Percentiles rank a stretch among this genome's conserved stretches.
phyloP scores from a whole-genome alignment of 2,329 filamentous ascomycete genomes.

The Scedosporium boydii region DNA sequence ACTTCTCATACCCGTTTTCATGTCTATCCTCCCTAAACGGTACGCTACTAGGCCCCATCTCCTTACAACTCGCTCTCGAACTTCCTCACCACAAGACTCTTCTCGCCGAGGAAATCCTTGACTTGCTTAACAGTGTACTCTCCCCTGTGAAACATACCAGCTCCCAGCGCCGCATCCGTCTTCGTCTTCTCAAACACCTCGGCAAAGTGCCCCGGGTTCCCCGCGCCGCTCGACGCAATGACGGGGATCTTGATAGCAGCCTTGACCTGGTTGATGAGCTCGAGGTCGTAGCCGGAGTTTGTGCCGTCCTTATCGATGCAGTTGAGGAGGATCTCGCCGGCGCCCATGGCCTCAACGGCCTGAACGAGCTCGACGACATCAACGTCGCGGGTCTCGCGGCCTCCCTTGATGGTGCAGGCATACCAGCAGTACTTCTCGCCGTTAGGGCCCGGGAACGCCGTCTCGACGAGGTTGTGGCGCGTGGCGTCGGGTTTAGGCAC shows the following conservation, averaged over 20 bases:
- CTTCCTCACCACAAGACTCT: constrained; percentile 68
- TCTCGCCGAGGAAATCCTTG: constrained; percentile 66
- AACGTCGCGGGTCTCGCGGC: constrained; percentile 85
- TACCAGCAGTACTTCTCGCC: constrained; percentile 90
- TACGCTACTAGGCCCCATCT: background rate
- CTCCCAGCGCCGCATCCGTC: constrained; percentile 87
- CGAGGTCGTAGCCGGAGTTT: constrained; percentile 88
- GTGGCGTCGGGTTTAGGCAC: constrained; percentile 62
- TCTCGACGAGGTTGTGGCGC: constrained; percentile 65
- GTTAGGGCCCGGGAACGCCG: constrained; percentile 57
- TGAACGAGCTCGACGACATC: constrained; percentile 81
- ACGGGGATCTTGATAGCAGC: constrained; percentile 81
- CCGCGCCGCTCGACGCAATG: constrained; percentile 88
- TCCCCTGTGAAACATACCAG: constrained; percentile 93
- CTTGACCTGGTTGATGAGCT: constrained; percentile 85
- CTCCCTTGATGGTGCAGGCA: constrained; percentile 93
- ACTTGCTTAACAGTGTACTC: constrained; percentile 94
- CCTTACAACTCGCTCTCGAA: constrained; percentile 51
- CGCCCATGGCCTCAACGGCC: constrained; percentile 92
- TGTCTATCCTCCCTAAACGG: background rate
- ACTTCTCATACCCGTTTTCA: background rate
- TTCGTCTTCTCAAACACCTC: constrained; percentile 81
- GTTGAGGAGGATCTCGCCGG: constrained; percentile 89
- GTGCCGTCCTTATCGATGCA: constrained; percentile 97
- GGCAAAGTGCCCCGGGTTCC: constrained; percentile 76